A percentile compares a stretch with the other conserved stretches of the same genome.
Conservation (phyloP, 805 yeast genomes). For the Suhomyces emberorum region DNA sequence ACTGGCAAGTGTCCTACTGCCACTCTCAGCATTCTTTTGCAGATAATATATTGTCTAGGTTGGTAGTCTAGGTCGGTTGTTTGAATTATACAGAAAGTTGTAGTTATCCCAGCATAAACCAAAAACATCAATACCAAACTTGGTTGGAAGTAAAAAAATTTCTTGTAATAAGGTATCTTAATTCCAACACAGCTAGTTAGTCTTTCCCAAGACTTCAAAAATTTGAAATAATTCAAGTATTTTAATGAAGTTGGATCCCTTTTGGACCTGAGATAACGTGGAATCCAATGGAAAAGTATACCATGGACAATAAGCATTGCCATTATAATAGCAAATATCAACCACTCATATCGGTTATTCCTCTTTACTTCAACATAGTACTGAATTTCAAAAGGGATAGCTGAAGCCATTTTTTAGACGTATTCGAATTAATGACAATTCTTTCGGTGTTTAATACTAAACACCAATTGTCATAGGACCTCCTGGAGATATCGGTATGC, state of each 20-base stretch:
- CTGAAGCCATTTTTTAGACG: too few species aligned
- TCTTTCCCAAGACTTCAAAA: slow-evolving; percentile 25
- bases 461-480: too few species aligned
- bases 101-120: slow-evolving; percentile 27
- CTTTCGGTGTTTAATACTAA: too few species aligned
- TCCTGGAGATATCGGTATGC: too few species aligned
- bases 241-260: slow-evolving; percentile 16
- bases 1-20: slow-evolving; percentile 40
- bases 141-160: slow-evolving; percentile 38
- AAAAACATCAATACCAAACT: slow-evolving; percentile 29
- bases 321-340: slow-evolving; percentile 26
- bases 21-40: slow-evolving; percentile 41
- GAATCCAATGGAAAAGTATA: slow-evolving; percentile 41
- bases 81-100: slow-evolving; percentile 24
- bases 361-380: slow-evolving; percentile 36
- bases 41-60: slow-evolving; percentile 37
- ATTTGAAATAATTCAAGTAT: slow-evolving; percentile 20
- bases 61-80: slow-evolving; percentile 40
- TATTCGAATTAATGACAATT: too few species aligned
- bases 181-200: slow-evolving; percentile 25
- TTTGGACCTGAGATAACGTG: slow-evolving; percentile 25
- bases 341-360: slow-evolving; percentile 36
- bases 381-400: slow-evolving; percentile 38
- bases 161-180: slow-evolving; percentile 17
- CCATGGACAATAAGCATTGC: slow-evolving; percentile 35